phyloP scores from a whole-genome alignment of 306 rosid genomes.

The Rosa multiflora region DNA sequence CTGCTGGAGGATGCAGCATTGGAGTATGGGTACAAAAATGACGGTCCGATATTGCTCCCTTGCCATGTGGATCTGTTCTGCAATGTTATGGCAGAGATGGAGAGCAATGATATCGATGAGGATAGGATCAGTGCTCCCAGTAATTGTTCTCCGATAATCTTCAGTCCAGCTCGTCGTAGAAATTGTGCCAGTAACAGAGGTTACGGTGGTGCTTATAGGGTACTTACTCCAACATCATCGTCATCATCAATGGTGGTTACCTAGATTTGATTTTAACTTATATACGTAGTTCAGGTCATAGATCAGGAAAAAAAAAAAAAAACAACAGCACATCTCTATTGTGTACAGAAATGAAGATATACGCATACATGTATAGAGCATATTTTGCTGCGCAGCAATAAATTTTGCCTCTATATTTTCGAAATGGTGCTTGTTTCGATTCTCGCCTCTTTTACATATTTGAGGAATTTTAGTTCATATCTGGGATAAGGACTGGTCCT shows the following conservation, averaged over 20 bases:
- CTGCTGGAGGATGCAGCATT: constrained; percentile 66
- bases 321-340: background rate
- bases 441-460: no score
- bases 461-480: background rate
- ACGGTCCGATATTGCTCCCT: constrained; percentile 75
- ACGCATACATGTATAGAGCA: background rate
- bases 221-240: background rate
- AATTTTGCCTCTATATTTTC: background rate
- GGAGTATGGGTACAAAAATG: constrained; percentile 56
- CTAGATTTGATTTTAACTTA: background rate
- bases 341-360: background rate
- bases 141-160: background rate
- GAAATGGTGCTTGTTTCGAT: background rate
- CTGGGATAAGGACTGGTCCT: background rate
- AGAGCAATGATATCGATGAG: constrained; percentile 19
- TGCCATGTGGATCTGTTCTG: constrained; percentile 57
- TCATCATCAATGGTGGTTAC: background rate
- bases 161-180: background rate
- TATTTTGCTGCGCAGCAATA: background rate
- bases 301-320: background rate
- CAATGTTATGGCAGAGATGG: constrained; percentile 55
- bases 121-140: background rate
- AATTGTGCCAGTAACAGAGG: background rate
- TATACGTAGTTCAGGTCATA: background rate
- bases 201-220: background rate